Conservation (phyloP, 345 rosid genomes). For the Sonneratia caseolaris region DNA sequence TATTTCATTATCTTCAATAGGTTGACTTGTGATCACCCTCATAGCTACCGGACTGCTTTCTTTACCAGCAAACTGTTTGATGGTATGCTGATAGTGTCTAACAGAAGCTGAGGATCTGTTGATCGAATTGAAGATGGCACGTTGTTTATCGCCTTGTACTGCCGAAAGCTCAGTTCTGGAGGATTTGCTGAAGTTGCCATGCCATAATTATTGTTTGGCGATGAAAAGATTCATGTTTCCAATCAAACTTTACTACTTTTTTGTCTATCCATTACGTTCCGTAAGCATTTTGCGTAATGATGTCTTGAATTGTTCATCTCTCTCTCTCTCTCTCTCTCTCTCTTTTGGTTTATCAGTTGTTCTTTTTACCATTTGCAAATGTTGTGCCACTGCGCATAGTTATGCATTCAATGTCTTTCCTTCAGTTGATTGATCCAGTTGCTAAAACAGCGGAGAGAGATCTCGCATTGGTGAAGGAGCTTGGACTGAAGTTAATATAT, state of each 20-base stretch:
- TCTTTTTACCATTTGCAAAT: background rate
- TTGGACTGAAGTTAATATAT: constrained; percentile 72
- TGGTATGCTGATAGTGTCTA: background rate
- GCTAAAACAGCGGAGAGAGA: constrained; percentile 88
- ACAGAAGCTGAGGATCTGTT: background rate
- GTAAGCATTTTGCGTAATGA: background rate
- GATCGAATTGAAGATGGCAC: background rate
- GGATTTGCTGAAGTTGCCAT: background rate
- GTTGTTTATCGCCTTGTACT: background rate
- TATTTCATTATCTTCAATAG: too few species aligned
- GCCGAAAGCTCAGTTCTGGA: background rate
- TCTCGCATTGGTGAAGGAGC: constrained; percentile 48
- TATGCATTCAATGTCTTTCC: background rate
- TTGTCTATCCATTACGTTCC: background rate
- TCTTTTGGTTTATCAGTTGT: background rate
- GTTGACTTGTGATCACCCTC: too few species aligned
- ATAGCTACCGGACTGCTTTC: background rate
- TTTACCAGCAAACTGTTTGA: background rate
- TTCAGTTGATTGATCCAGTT: constrained; percentile 91
- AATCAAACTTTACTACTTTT: background rate
- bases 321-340: background rate
- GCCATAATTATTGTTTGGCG: background rate
- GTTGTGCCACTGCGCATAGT: background rate
- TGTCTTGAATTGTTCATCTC: background rate
- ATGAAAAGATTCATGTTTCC: background rate